Evolutionary conservation across 116 monocot species (phyloP).

Genomic region (Thalassia testudinum): DNA sequence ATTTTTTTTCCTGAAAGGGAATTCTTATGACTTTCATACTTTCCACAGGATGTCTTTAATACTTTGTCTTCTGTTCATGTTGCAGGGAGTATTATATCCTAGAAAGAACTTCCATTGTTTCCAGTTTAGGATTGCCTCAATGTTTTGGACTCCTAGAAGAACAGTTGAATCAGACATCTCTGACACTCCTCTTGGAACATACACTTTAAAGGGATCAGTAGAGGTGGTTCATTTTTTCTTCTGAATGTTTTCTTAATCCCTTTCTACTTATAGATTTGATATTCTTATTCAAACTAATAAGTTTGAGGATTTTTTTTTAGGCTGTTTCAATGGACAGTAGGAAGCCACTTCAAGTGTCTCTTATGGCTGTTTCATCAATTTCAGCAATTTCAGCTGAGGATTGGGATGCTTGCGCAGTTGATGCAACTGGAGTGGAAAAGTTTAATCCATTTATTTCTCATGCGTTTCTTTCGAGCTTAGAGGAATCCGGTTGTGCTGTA

Average conservation of each 20-base stretch:
- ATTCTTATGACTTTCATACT: no score
- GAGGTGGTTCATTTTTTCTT: conserved; percentile 37
- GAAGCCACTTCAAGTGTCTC: conserved; percentile 25
- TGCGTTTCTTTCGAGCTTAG: conserved; percentile 79
- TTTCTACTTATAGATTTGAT: background rate
- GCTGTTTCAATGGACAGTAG: conserved; percentile 7
- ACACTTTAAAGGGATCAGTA: conserved; percentile 28
- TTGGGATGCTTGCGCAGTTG: conserved; percentile 87
- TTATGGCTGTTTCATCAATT: conserved; percentile 72
- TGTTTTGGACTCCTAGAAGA: conserved; percentile 83
- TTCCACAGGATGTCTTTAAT: no score
- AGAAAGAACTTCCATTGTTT: no score
- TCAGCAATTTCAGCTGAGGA: conserved; percentile 49
- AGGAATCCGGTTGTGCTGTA: conserved; percentile 71
- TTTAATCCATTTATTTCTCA: conserved; percentile 85
- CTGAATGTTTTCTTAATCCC: background rate
- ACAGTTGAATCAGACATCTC: conserved; percentile 27
- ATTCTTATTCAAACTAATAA: background rate
- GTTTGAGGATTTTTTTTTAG: conserved; percentile 18
- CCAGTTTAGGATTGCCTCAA: conserved; percentile 32
- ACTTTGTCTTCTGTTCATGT: no score
- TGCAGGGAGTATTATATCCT: no score
- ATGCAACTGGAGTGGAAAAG: conserved; percentile 43
- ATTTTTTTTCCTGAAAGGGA: no score
- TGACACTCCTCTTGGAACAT: conserved; percentile 41